These are phyloP conservation scores for Pinus albicaulis DNA, from an alignment of 75 land plant species.

Conservation along the genomic window DNA sequence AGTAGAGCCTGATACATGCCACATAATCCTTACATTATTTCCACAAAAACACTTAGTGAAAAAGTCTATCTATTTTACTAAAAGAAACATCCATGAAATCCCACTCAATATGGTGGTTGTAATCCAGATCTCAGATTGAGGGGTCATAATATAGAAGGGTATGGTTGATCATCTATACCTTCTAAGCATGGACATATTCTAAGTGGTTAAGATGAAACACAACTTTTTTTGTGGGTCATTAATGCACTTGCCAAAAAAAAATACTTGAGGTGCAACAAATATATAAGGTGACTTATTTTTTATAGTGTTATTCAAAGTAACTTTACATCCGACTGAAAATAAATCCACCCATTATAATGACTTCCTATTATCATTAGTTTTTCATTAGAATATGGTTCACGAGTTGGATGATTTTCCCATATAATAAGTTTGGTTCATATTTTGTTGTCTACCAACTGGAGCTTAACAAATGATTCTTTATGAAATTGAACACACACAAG, in stretches of 20 bases:
- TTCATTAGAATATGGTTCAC: no score
- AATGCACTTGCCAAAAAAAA: constrained; percentile 21
- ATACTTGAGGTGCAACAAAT: constrained; percentile 54
- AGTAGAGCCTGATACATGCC: constrained; percentile 92
- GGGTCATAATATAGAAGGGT: constrained; percentile 86
- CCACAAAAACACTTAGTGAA: constrained; percentile 71
- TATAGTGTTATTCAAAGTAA: no score
- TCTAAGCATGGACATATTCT: constrained; percentile 72
- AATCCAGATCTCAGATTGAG: constrained; percentile 62
- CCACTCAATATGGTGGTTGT: constrained; percentile 29
- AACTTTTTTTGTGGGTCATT: constrained; percentile 89
- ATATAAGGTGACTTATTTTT: constrained; percentile 45
- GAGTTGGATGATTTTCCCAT: no score
- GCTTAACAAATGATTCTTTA: no score
- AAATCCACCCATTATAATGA: no score
- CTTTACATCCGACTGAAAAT: no score
- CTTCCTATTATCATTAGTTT: no score
- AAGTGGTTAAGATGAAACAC: constrained; percentile 83
- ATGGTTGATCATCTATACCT: constrained; percentile 89
- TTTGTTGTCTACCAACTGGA: no score
- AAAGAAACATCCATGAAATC: constrained; percentile 39
- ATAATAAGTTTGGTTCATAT: no score
- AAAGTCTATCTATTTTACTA: constrained; percentile 79
- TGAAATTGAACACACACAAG: no score
- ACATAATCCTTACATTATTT: constrained; percentile 68